Conservation (phyloP, 1,284 basidiomycete genomes). For the Boletellus deceptivus region DNA sequence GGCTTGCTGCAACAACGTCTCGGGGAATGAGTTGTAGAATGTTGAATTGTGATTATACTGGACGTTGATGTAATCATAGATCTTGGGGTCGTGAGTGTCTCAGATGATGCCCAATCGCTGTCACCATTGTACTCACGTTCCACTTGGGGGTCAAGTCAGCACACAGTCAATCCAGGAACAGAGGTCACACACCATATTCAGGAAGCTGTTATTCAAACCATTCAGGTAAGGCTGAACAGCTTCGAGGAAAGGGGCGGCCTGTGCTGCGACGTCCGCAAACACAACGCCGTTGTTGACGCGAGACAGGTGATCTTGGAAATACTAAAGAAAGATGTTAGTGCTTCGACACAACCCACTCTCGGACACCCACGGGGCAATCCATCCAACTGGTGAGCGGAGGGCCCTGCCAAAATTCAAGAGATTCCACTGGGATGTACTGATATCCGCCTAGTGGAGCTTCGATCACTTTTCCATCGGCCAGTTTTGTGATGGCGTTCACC, state of each 20-base stretch:
- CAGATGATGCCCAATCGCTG: not conserved
- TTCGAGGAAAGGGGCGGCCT: conserved; percentile 41
- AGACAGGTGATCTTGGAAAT: conserved; percentile 27
- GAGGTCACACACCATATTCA: conserved; percentile 40
- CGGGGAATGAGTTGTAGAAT: conserved; percentile 35
- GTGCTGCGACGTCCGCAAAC: conserved; percentile 36
- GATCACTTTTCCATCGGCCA: conserved; percentile 50
- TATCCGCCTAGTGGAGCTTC: conserved; percentile 52
- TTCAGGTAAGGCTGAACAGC: conserved; percentile 40
- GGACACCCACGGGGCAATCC: conserved; percentile 24
- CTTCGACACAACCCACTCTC: not conserved
- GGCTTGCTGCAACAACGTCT: conserved; percentile 38
- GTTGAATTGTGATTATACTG: conserved; percentile 48
- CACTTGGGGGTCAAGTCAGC: conserved; percentile 25
- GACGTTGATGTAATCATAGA: conserved; percentile 54
- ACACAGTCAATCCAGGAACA: not conserved
- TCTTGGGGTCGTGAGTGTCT: conserved; percentile 23
- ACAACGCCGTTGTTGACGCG: conserved; percentile 30
- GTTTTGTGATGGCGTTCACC: conserved; percentile 30
- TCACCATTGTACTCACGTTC: conserved; percentile 25
- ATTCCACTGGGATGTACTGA: conserved; percentile 37
- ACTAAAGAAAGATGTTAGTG: conserved; percentile 12
- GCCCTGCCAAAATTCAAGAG: conserved; percentile 27
- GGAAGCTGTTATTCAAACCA: conserved; percentile 39
- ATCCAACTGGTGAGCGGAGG: conserved; percentile 35